A percentile compares a stretch with the other conserved stretches of the same genome.
These are phyloP conservation scores for Fusarium duplospermum DNA, from an alignment of 2,329 filamentous ascomycete genomes.

Conservation along the genomic window DNA sequence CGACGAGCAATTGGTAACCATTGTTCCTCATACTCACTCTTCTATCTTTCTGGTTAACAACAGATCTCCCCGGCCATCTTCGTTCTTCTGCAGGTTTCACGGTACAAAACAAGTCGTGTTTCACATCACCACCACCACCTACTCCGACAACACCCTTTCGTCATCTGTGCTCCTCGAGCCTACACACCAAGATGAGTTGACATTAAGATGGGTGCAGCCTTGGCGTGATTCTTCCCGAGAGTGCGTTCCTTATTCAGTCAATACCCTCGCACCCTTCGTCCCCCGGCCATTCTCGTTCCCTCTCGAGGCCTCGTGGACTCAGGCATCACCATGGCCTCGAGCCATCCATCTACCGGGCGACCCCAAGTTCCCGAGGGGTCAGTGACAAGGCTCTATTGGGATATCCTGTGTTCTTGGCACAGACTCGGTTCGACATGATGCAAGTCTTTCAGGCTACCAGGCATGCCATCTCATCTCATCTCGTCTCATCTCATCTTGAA, in stretches of 20 bases:
- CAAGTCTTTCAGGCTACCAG: background rate
- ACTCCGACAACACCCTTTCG: slow-evolving; percentile 4
- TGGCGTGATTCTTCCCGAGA: background rate
- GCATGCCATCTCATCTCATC: background rate
- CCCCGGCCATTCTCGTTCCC: background rate
- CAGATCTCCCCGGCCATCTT: background rate
- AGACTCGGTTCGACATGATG: background rate
- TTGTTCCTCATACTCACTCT: background rate
- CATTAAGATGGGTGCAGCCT: background rate
- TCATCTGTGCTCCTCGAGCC: background rate
- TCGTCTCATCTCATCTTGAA: background rate
- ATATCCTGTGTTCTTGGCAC: background rate
- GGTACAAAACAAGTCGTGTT: slow-evolving; percentile 25
- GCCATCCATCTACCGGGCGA: background rate
- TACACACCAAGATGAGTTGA: background rate
- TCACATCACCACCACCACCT: slow-evolving; percentile 11
- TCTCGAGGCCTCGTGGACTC: background rate
- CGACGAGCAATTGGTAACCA: background rate
- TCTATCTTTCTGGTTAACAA: background rate
- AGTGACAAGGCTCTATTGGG: background rate
- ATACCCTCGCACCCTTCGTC: background rate
- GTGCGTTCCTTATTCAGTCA: background rate
- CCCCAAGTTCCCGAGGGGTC: background rate
- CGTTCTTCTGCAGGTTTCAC: slow-evolving; percentile 16
- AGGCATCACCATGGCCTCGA: background rate